Evolutionary conservation across 306 rosid genomes (phyloP).

Genomic region (Quercus rubra): DNA sequence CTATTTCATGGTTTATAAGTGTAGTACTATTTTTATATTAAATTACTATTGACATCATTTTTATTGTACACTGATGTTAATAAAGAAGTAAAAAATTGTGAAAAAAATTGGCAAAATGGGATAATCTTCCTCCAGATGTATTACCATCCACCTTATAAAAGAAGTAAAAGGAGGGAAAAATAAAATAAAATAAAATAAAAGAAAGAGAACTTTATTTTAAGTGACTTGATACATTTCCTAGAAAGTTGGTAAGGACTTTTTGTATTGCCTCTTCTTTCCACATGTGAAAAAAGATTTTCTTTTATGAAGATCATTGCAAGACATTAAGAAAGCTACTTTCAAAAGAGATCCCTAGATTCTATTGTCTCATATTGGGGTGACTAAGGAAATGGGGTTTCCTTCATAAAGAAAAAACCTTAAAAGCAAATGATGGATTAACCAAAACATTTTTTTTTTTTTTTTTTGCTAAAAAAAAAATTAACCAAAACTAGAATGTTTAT

Average conservation of each 20-base stretch:
- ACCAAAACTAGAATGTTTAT: neutral
- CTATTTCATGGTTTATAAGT: no score
- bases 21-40: no score
- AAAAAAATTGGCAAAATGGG: no score
- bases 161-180: neutral
- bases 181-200: neutral
- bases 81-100: no score
- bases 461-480: no score
- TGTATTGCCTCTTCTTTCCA: conserved; percentile 20
- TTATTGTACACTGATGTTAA: no score
- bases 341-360: conserved; percentile 41
- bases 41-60: no score
- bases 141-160: no score
- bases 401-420: conserved; percentile 11
- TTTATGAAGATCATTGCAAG: conserved; percentile 30
- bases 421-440: neutral
- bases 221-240: neutral
- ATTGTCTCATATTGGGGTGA: conserved; percentile 33
- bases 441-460: neutral
- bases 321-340: conserved; percentile 40
- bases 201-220: neutral
- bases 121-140: no score
- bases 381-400: conserved; percentile 29
- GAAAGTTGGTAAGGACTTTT: neutral
- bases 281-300: conserved; percentile 11